Evolutionary conservation across 2,329 filamentous ascomycete species (phyloP).

Genomic region (Colletotrichum australisinense): DNA sequence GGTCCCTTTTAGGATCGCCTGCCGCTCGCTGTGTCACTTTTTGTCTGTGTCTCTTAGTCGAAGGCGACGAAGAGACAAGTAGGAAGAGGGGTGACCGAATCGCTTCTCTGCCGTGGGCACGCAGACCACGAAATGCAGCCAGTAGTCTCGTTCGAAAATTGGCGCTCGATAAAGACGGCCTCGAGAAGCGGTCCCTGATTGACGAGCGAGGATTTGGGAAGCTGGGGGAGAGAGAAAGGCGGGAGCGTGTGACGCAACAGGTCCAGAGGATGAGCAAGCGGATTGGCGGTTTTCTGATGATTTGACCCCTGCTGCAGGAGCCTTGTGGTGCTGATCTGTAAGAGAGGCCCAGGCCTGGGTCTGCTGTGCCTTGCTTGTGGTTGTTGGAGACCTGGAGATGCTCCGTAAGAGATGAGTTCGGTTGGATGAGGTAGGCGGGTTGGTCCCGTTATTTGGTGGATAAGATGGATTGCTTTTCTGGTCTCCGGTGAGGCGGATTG

Average conservation of each 20-base stretch:
- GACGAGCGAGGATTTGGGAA: conserved; percentile 1
- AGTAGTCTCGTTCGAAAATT: conserved; percentile 4
- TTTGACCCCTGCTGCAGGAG: conserved; percentile 24
- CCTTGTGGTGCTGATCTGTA: conserved; percentile 21
- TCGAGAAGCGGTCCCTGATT: conserved; percentile 4
- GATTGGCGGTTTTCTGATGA: conserved; percentile 22
- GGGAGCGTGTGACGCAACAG: conserved; percentile 29
- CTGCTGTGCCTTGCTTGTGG: conserved; percentile 23
- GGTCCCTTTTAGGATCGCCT: neutral
- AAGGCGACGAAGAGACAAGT: neutral
- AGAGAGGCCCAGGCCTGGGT: conserved; percentile 9
- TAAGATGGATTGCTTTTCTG: neutral
- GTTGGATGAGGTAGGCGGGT: neutral
- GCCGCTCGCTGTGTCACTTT: neutral
- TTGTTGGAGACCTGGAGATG: conserved; percentile 2
- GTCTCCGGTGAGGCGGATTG: neutral
- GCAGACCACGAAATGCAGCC: neutral
- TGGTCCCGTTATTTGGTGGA: conserved; percentile 10
- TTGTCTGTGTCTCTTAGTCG: neutral
- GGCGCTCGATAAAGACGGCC: conserved; percentile 4
- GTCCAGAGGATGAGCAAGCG: conserved; percentile 7
- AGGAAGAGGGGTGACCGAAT: neutral
- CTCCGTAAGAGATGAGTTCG: neutral
- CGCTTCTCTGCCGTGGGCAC: neutral
- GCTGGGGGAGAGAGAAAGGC: conserved; percentile 7